Percentiles rank a stretch among this genome's conserved stretches.
Evolutionary conservation across 176 grass and related monocot genomes (phyloP).

Genomic region (Hsuehochloa calcarea): DNA sequence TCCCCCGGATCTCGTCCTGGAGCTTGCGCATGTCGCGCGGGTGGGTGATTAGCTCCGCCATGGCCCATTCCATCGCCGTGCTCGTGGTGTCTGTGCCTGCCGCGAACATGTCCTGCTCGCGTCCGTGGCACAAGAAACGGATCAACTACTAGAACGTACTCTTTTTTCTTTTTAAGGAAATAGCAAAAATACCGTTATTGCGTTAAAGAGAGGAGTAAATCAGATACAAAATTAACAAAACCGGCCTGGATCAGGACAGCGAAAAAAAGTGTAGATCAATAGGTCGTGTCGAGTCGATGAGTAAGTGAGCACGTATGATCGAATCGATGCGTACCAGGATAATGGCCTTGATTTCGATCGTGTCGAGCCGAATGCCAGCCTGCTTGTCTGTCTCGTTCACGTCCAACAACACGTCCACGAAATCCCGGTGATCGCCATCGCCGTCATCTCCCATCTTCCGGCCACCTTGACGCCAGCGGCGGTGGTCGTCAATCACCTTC

Average conservation of each 20-base stretch:
- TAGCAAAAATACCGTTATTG: too few species aligned
- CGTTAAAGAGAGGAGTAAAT: too few species aligned
- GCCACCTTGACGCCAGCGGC: background rate
- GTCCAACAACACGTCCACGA: slow-evolving; percentile 34
- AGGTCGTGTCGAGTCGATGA: too few species aligned
- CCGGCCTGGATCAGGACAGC: too few species aligned
- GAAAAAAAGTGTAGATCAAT: too few species aligned
- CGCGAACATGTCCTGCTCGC: slow-evolving; percentile 30
- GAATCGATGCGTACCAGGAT: slow-evolving; percentile 17
- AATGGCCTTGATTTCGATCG: slow-evolving; percentile 30
- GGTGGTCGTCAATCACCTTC: slow-evolving; percentile 32
- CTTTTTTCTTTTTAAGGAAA: too few species aligned
- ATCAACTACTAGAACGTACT: too few species aligned
- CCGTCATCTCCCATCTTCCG: background rate
- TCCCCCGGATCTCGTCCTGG: slow-evolving; percentile 33
- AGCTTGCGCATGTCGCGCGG: slow-evolving; percentile 21
- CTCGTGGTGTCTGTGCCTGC: slow-evolving; percentile 12
- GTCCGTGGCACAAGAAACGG: background rate
- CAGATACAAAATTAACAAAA: too few species aligned
- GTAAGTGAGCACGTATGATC: background rate
- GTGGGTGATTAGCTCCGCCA: slow-evolving; percentile 27
- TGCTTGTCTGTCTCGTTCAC: background rate
- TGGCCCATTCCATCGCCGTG: slow-evolving; percentile 10
- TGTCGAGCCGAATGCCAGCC: background rate
- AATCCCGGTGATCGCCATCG: background rate